phyloP scores from a whole-genome alignment of 129 eudicot genomes.

The Pittosporum tobira region DNA sequence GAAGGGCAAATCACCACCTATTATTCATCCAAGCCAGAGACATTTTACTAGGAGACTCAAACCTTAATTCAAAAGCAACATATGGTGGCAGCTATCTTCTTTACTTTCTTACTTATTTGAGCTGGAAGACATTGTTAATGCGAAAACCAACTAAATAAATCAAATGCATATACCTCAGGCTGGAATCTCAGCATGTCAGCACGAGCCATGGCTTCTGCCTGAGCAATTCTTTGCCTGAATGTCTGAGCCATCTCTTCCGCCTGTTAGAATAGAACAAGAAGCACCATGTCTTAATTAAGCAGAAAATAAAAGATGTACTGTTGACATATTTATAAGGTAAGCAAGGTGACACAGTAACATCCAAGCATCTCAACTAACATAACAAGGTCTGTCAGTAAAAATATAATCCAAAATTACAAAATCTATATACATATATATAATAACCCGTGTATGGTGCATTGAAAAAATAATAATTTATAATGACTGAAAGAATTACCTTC shows the following conservation, averaged over 20 bases:
- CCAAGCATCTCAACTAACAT: no score
- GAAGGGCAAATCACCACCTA: background rate
- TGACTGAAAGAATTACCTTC: conserved; percentile 41
- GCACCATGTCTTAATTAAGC: no score
- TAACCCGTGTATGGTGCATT: background rate
- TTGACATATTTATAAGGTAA: no score
- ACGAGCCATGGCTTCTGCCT: conserved; percentile 99
- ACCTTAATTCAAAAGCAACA: background rate
- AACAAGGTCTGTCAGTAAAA: no score
- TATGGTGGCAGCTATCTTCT: no score
- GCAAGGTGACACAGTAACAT: no score
- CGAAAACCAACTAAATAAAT: background rate
- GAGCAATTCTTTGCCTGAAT: conserved; percentile 94
- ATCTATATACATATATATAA: conserved; percentile 1
- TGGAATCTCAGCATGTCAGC: conserved; percentile 95
- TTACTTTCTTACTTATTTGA: background rate
- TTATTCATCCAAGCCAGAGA: background rate
- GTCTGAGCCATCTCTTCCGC: conserved; percentile 99
- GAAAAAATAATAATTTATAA: background rate
- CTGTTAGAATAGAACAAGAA: conserved; percentile 34
- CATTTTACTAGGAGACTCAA: background rate
- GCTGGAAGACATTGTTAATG: background rate
- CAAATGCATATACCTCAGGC: conserved; percentile 63
- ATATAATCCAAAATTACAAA: no score
- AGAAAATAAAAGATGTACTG: no score